These are phyloP conservation scores for Cladosporium sp. DNA, from an alignment of 2,329 filamentous ascomycete genomes.

Conservation along the genomic window DNA sequence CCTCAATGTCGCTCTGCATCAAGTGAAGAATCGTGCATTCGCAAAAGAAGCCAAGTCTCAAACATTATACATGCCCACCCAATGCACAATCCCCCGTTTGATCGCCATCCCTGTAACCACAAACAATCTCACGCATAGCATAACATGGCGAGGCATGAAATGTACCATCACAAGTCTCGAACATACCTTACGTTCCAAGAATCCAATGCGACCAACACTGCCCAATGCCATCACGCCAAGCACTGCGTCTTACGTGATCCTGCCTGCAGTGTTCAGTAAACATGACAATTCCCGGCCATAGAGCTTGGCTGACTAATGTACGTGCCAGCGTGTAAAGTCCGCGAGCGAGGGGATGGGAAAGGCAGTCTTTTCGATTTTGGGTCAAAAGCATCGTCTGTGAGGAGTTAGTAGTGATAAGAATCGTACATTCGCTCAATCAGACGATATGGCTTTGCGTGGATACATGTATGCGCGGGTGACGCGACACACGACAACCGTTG, in stretches of 20 bases:
- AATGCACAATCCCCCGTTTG: neutral
- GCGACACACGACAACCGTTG: too few relatives aligned
- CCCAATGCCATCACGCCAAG: neutral
- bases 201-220: neutral
- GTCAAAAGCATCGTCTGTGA: neutral
- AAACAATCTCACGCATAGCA: neutral
- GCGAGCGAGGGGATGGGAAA: neutral
- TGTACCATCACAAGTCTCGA: too few relatives aligned
- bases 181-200: too few relatives aligned
- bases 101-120: neutral
- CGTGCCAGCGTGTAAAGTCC: neutral
- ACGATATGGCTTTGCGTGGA: neutral
- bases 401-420: neutral
- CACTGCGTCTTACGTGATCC: neutral
- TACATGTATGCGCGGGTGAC: neutral
- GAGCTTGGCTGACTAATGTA: neutral
- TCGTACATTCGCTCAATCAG: neutral
- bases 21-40: too few relatives aligned
- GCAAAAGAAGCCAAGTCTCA: neutral
- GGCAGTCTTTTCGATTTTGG: rapidly evolving
- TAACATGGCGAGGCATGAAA: neutral
- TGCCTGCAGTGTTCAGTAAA: neutral
- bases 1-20: neutral
- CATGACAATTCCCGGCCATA: neutral
- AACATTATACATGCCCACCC: too few relatives aligned